phyloP scores from a whole-genome alignment of 257 asterid genomes.

The Euphrasia confusa region DNA sequence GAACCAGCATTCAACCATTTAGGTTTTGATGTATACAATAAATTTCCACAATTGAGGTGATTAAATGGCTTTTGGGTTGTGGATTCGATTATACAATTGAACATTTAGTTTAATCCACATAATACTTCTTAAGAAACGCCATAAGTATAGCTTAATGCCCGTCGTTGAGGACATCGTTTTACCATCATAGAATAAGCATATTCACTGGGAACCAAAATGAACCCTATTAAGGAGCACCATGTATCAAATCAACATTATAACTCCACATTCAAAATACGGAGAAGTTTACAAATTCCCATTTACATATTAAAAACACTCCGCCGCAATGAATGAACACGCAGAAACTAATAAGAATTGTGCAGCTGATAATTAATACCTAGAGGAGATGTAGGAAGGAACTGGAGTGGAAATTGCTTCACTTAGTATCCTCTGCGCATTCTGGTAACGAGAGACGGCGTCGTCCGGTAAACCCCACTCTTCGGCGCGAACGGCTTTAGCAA shows the following conservation, averaged over 20 bases:
- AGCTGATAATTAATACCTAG: constrained; percentile 43
- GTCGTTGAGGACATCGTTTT: background rate
- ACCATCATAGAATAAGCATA: background rate
- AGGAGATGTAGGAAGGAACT: constrained; percentile 77
- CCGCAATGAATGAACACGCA: background rate
- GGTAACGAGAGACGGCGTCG: constrained; percentile 65
- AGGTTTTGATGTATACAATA: background rate
- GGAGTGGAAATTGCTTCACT: constrained; percentile 78
- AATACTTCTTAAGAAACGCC: constrained; percentile 5
- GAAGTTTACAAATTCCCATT: constrained; percentile 15
- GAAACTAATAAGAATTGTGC: background rate
- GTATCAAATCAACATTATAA: background rate
- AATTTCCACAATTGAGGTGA: background rate
- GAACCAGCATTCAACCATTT: background rate
- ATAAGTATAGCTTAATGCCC: background rate
- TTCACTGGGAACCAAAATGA: background rate
- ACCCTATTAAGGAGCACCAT: background rate
- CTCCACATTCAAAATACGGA: constrained; percentile 12
- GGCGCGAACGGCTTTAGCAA: constrained; percentile 81
- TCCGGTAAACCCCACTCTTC: constrained; percentile 93
- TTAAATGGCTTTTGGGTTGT: background rate
- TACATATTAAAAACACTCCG: constrained; percentile 8
- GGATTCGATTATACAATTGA: background rate
- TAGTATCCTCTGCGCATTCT: constrained; percentile 62
- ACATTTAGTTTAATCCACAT: background rate